Conservation (phyloP, 306 rosid genomes). For the Leucaena leucocephala region DNA sequence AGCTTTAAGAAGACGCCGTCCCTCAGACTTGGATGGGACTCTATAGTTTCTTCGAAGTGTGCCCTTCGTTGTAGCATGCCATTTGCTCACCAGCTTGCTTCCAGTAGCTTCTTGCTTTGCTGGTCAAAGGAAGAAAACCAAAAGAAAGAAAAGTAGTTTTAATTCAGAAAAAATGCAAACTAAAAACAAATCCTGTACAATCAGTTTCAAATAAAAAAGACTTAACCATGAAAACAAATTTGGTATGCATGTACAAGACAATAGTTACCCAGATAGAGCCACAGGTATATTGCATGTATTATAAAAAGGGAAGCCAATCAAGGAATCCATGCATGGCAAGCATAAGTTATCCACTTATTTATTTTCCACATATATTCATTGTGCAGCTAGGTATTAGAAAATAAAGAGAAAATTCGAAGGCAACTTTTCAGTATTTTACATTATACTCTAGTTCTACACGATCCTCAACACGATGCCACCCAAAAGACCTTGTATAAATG, state of each 20-base stretch:
- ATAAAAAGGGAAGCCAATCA: slow-evolving; percentile 16
- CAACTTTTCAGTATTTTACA: background rate
- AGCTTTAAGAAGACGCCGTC: slow-evolving; percentile 77
- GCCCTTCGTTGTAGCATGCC: slow-evolving; percentile 98
- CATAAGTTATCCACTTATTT: background rate
- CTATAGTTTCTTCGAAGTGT: slow-evolving; percentile 91
- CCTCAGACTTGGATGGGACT: slow-evolving; percentile 79
- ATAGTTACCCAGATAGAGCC: background rate
- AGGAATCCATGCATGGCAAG: background rate
- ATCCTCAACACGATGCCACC: background rate
- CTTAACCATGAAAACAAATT: background rate
- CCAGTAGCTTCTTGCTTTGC: slow-evolving; percentile 46
- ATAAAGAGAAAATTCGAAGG: background rate
- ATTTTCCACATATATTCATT: background rate
- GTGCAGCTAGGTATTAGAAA: background rate
- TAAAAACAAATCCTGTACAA: background rate
- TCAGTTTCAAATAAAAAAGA: slow-evolving; percentile 9
- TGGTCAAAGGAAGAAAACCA: slow-evolving; percentile 29
- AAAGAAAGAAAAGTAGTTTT: background rate
- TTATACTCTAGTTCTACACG: background rate
- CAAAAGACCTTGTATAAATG: background rate
- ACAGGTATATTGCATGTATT: background rate
- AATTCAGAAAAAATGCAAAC: background rate
- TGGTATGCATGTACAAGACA: background rate
- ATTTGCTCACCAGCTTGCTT: slow-evolving; percentile 76